Conservation (phyloP, 495 filamentous ascomycete species). For the Xylaria bambusicola region DNA sequence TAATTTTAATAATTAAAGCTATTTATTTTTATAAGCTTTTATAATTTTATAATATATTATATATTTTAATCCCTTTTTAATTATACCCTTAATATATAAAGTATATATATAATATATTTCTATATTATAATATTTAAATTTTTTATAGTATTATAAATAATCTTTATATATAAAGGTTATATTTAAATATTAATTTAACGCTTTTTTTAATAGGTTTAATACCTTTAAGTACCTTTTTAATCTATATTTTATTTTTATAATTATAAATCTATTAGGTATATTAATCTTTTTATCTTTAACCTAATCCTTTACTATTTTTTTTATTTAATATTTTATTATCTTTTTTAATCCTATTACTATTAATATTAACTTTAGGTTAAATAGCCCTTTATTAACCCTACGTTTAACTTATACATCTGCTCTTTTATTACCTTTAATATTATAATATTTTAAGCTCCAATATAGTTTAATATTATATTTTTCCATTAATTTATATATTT, state of each 20-base stretch:
- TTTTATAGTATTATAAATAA: slow-evolving; percentile 13
- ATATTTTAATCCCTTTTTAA: neutral
- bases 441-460: slow-evolving; percentile 20
- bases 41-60: neutral
- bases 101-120: slow-evolving; percentile 16
- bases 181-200: slow-evolving; percentile 20
- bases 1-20: neutral
- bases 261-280: slow-evolving; percentile 10
- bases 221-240: slow-evolving; percentile 10
- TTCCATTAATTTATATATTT: slow-evolving; percentile 15
- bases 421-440: slow-evolving; percentile 14
- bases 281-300: neutral
- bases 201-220: slow-evolving; percentile 17
- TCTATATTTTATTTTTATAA: neutral
- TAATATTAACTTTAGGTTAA: neutral
- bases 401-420: neutral
- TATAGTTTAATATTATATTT: slow-evolving; percentile 19
- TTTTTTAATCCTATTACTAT: neutral
- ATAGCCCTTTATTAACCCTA: neutral
- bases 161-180: slow-evolving; percentile 20
- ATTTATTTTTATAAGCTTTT: neutral
- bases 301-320: slow-evolving; percentile 3
- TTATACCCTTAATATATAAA: slow-evolving; percentile 6
- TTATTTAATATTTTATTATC: neutral
- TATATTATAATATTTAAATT: slow-evolving; percentile 22